These are phyloP conservation scores for Monosporascus sp. DNA, from an alignment of 2,329 filamentous ascomycete species.

Conservation along the genomic window DNA sequence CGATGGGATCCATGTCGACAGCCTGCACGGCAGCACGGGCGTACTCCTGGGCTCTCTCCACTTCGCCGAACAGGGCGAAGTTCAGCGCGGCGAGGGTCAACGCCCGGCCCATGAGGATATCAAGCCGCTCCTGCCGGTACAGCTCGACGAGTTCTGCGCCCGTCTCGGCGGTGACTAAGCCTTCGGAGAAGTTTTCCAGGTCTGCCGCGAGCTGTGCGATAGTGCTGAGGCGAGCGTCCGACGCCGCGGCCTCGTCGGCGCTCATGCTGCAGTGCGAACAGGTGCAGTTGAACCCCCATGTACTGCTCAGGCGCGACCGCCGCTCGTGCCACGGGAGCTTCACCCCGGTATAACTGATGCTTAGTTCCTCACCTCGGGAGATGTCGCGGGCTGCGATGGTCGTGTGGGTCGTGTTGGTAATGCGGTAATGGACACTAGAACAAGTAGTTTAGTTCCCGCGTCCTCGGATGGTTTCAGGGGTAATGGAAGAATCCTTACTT, in stretches of 20 bases:
- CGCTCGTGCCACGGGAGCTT: slow-evolving; percentile 22
- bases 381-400: slow-evolving; percentile 33
- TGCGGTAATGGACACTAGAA: slow-evolving; percentile 28
- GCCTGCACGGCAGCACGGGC: slow-evolving; percentile 28
- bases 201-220: slow-evolving; percentile 23
- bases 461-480: too few relatives aligned
- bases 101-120: slow-evolving; percentile 28
- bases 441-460: background rate
- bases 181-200: slow-evolving; percentile 16
- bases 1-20: slow-evolving; percentile 24
- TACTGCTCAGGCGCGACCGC: slow-evolving; percentile 20
- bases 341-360: slow-evolving; percentile 31
- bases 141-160: slow-evolving; percentile 25
- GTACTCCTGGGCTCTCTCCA: slow-evolving; percentile 25
- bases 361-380: slow-evolving; percentile 30
- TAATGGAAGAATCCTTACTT: slow-evolving; percentile 27
- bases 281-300: slow-evolving; percentile 32
- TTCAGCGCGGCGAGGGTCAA: slow-evolving; percentile 35
- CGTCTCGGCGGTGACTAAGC: slow-evolving; percentile 22
- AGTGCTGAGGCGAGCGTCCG: slow-evolving; percentile 27
- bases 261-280: slow-evolving; percentile 27
- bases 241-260: slow-evolving; percentile 15
- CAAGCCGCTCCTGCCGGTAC: slow-evolving; percentile 29
- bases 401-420: slow-evolving; percentile 31
- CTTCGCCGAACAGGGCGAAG: slow-evolving; percentile 31